Evolutionary conservation across 2,329 filamentous ascomycete genomes (phyloP), one percentile per base, ranked within the genome.

Genomic region (Microdochium nivale): DNA sequence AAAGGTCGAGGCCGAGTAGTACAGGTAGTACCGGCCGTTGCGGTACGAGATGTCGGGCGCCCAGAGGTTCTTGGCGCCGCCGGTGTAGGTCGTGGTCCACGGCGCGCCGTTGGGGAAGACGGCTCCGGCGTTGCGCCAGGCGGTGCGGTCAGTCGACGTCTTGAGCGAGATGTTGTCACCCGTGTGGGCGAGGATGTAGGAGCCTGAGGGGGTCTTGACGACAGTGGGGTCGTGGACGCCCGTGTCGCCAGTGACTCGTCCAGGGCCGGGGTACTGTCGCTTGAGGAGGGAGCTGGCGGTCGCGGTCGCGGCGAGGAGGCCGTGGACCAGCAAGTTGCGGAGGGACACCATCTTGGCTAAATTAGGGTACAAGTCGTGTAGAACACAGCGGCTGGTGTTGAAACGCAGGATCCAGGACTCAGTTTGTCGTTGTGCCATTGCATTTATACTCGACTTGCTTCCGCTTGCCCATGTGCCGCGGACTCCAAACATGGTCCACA

Each of bases 1-100:
- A 55, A 84, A 85, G 1, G 75, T 70, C 32, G 76, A 81, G n/a
- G 86, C 80, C 1, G 78, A 72, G 65, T 87, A 86, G 73, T 84
- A 86, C 19, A 88, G 73, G 59, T 83, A 76, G 67, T 83, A 85
- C 5, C 75, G 70, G 51, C 67, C 70, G 55, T 76, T 77, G 19
- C 87, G 71, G n/a, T 78, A 67, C 21, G 70, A 65, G 16, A 84
- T 77, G 56, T 87, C 83, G 0, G 85, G 85, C 2, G 84, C 72
- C 72, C 71, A 75, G 24, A 74, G 65, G 50, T 73, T 71, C 40
- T 69, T 59, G 25, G 70, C 70, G 1, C 72, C 70, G 1, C 61
- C 49, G 19, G 70, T 58, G 53, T 69, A 60, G 49, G 75, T 74
- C 43, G 58, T 67, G 47, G 69, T 71, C 40, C 40, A 44, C 40